A percentile compares a stretch with the other conserved stretches of the same genome.
Evolutionary conservation across 306 rosid species (phyloP).

Genomic region (Cucumis melo): DNA sequence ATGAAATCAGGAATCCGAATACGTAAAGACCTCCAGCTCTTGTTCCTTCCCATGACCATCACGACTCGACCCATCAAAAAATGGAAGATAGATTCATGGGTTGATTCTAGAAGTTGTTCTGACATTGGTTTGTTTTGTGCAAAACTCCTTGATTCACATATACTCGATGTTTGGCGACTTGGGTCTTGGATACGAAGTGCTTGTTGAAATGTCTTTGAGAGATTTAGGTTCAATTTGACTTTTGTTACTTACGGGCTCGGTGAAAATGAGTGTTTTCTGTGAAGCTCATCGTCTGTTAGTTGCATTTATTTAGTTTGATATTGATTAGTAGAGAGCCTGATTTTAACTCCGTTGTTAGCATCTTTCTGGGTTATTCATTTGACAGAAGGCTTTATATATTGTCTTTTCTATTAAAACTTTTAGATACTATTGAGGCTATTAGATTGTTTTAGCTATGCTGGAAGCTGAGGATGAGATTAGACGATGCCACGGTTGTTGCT

Average conservation of each 20-base stretch:
- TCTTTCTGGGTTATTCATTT: not conserved
- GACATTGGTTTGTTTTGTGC: conserved; percentile 19
- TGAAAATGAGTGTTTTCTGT: not conserved
- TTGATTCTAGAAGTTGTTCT: conserved; percentile 18
- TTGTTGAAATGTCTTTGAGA: conserved; percentile 32
- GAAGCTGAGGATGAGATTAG: conserved; percentile 18
- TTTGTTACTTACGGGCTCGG: conserved; percentile 32
- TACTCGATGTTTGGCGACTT: conserved; percentile 19
- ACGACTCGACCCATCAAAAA: not conserved
- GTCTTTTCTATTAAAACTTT: not conserved
- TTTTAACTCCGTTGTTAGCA: not conserved
- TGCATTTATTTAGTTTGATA: not conserved
- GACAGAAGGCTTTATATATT: not conserved
- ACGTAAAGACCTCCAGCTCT: conserved; percentile 5
- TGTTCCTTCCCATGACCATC: not conserved
- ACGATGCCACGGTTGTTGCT: conserved; percentile 31
- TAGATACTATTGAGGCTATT: conserved; percentile 19
- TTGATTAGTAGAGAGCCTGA: not conserved
- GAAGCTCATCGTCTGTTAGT: not conserved
- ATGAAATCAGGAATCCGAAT: conserved; percentile 21
- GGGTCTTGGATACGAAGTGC: conserved; percentile 25
- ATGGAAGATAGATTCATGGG: conserved; percentile 33
- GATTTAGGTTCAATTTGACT: conserved; percentile 47
- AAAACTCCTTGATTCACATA: conserved; percentile 21
- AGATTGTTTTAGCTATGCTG: conserved; percentile 26